Evolutionary conservation across 805 yeast genomes (phyloP).

Genomic region (Wilhelminamyces savonicus): DNA sequence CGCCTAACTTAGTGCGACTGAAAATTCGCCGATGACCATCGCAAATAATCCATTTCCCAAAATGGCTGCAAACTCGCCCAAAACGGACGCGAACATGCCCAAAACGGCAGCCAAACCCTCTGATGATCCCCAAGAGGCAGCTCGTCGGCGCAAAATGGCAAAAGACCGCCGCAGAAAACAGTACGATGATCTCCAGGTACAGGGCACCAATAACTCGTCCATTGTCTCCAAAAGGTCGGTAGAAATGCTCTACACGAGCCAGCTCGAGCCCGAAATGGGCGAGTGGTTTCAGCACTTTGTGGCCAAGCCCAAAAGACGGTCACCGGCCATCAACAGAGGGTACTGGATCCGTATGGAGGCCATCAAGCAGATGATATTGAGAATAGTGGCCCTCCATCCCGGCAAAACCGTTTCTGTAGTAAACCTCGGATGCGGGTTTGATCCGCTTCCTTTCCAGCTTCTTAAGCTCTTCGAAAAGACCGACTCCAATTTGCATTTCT

Average conservation of each 20-base stretch:
- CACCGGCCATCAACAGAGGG: slow-evolving; percentile 78
- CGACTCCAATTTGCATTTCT: slow-evolving; percentile 41
- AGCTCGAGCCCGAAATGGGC: slow-evolving; percentile 24
- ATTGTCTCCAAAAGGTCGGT: slow-evolving; percentile 80
- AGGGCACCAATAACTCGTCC: slow-evolving; percentile 79
- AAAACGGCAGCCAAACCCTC: too few relatives aligned
- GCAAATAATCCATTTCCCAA: too few relatives aligned
- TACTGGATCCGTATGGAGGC: slow-evolving; percentile 78
- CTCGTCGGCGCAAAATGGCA: slow-evolving; percentile 26
- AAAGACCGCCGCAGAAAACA: slow-evolving; percentile 42
- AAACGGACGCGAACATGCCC: too few relatives aligned
- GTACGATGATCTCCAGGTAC: slow-evolving; percentile 63
- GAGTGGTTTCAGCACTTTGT: slow-evolving; percentile 66
- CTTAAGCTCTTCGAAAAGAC: slow-evolving; percentile 9
- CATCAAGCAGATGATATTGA: slow-evolving; percentile 45
- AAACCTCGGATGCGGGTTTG: slow-evolving; percentile 76
- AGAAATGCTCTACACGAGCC: slow-evolving; percentile 48
- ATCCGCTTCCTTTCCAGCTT: slow-evolving; percentile 36
- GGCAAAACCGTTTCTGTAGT: slow-evolving; percentile 36
- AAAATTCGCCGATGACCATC: too few relatives aligned
- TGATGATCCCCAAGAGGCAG: slow-evolving; percentile 13
- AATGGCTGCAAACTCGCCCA: too few relatives aligned
- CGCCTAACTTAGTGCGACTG: too few relatives aligned
- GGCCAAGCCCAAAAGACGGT: slow-evolving; percentile 55
- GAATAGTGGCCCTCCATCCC: slow-evolving; percentile 31